Evolutionary conservation across 805 yeast species (phyloP), one percentile per base, ranked within the genome.

Genomic region (Wickerhamomyces chambardii): DNA sequence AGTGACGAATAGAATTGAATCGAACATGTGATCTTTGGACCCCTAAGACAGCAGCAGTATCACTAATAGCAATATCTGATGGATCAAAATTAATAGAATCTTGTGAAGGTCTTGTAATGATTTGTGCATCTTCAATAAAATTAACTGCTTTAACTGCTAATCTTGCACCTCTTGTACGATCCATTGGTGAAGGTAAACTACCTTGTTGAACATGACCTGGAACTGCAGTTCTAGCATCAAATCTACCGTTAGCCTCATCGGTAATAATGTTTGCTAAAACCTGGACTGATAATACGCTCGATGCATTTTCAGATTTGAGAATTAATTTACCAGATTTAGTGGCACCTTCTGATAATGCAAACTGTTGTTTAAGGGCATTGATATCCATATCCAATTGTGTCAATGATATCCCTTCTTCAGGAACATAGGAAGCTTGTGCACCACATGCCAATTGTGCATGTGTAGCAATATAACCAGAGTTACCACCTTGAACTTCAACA

Each of bases 131-230:
- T 59, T 92, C 97, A 44, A 90, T 75, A 58, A 84, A 92, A 56
- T 86, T 82, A 38, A 89, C 79, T 38, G 96, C 86, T 60, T 78
- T 82, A 46, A 90, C 82, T 4, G 95, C 95, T 57, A 82, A 81
- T 56, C 97, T 75, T 6, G 89, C 78, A 6, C 95, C 95, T 44
- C 80, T 73, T 28, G 87, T 79, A 58, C 97, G 77, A 57, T 92
- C 98, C 66, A 89, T 83, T 6, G 97, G 86, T 7, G 95, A 80
- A 34, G 98, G 98, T 36, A 77, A 73, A 40, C 89, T 92, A 56
- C 98, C 98, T 63, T 92, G 98, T 68, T 92, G 98, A 39, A 90
- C 92, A 55, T 90, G 97, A 22, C 98, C 98, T 19, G 98, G 98
- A 40, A 89, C 76, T 14, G 97, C 97, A 5, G 95, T 87, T 57